Percentiles rank a stretch among this genome's conserved stretches.
Conservation (phyloP, 2,329 filamentous ascomycete species). For the Sarocladiaceae sp. region DNA sequence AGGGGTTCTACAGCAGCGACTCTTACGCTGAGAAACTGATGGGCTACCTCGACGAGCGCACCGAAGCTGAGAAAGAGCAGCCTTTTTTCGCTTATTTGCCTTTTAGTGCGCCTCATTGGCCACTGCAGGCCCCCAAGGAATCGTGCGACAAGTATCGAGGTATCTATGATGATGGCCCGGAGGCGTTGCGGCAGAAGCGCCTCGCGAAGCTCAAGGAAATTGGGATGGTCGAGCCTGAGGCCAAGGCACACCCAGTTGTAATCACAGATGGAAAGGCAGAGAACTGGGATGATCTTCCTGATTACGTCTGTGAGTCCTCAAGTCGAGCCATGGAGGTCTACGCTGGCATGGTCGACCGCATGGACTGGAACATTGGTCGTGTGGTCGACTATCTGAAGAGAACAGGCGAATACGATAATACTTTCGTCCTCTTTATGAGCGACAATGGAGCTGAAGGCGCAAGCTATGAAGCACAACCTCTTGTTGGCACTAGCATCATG, state of each 20-base stretch:
- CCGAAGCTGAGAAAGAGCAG: constrained; percentile 23
- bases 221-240: constrained; percentile 41
- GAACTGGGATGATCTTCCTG: constrained; percentile 43
- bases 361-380: constrained; percentile 46
- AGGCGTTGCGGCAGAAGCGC: constrained; percentile 47
- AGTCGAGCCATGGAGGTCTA: constrained; percentile 34
- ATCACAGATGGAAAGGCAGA: constrained; percentile 36
- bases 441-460: constrained; percentile 54
- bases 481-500: constrained; percentile 31
- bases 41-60: constrained; percentile 47
- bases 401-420: constrained; percentile 48
- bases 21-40: constrained; percentile 49
- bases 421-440: constrained; percentile 49
- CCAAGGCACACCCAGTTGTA: too few species aligned
- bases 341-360: constrained; percentile 50
- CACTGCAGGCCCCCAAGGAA: constrained; percentile 53
- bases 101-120: constrained; percentile 62
- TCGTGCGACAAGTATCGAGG: constrained; percentile 54
- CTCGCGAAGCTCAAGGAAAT: constrained; percentile 52
- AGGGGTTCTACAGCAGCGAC: constrained; percentile 47
- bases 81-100: constrained; percentile 59
- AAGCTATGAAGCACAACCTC: constrained; percentile 53
- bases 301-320: constrained; percentile 24
- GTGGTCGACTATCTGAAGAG: constrained; percentile 42
- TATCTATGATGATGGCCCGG: constrained; percentile 57